These are phyloP conservation scores for Jamesozyma hellenica DNA, from an alignment of 805 yeast genomes.

Conservation along the genomic window DNA sequence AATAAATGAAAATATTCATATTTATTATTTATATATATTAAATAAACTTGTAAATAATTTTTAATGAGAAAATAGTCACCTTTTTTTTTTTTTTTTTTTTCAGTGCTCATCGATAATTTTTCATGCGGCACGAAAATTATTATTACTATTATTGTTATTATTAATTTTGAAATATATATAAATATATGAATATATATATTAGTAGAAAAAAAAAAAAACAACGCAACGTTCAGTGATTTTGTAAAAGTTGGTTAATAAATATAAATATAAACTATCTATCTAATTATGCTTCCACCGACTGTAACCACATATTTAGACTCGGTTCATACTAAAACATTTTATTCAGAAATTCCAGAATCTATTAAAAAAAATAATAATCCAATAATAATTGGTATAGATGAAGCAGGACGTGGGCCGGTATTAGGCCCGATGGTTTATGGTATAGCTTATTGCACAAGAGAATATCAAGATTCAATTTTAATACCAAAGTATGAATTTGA, in stretches of 20 bases:
- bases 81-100: too few relatives aligned
- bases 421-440: slow-evolving; percentile 98
- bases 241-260: too few relatives aligned
- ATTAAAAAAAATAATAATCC: slow-evolving; percentile 24
- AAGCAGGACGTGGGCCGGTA: slow-evolving; percentile 98
- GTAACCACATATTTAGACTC: slow-evolving; percentile 16
- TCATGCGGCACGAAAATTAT: too few relatives aligned
- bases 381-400: slow-evolving; percentile 80
- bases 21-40: too few relatives aligned
- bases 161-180: too few relatives aligned
- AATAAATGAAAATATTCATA: slow-evolving; percentile 1
- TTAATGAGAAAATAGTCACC: too few relatives aligned
- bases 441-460: slow-evolving; percentile 59
- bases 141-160: too few relatives aligned
- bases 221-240: too few relatives aligned
- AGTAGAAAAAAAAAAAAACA: too few relatives aligned
- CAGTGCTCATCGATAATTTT: too few relatives aligned
- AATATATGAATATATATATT: too few relatives aligned
- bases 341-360: slow-evolving; percentile 39
- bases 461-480: slow-evolving; percentile 36
- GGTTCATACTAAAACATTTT: slow-evolving; percentile 37
- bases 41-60: not conserved
- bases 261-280: too few relatives aligned
- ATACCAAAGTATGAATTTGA: slow-evolving; percentile 70
- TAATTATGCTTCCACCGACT: slow-evolving; percentile 22